Percentiles rank a stretch among this genome's conserved stretches.
Conservation (phyloP, 306 rosid genomes). For the Pueraria montana region DNA sequence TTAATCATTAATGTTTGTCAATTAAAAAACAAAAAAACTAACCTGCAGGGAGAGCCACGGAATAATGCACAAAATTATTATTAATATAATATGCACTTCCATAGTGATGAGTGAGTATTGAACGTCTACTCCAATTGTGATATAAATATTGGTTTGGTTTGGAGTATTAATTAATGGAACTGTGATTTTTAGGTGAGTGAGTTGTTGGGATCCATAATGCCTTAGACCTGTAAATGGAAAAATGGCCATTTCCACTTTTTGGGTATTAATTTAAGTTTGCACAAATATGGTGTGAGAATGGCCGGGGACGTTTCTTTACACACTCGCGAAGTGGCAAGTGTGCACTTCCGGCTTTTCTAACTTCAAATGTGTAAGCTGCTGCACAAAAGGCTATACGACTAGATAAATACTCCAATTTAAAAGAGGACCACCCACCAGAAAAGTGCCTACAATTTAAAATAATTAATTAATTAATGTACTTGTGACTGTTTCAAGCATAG, state of each 20-base stretch:
- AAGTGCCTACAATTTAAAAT: neutral
- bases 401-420: neutral
- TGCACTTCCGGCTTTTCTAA: neutral
- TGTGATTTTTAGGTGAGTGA: constrained; percentile 43
- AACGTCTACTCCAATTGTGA: no score
- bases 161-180: constrained; percentile 41
- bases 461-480: neutral
- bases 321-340: neutral
- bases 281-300: neutral
- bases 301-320: neutral
- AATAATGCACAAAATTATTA: constrained; percentile 39
- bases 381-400: neutral
- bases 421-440: neutral
- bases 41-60: constrained; percentile 10
- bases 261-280: neutral
- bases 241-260: neutral
- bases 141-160: constrained; percentile 35
- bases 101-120: no score
- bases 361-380: neutral
- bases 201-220: constrained; percentile 54
- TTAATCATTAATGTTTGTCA: no score
- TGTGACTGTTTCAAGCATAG: neutral
- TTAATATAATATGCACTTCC: constrained; percentile 3
- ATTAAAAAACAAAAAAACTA: no score
- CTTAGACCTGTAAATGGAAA: neutral